Conservation (phyloP, 352 stramenopile species). For the Globisporangium okanoganense region DNA sequence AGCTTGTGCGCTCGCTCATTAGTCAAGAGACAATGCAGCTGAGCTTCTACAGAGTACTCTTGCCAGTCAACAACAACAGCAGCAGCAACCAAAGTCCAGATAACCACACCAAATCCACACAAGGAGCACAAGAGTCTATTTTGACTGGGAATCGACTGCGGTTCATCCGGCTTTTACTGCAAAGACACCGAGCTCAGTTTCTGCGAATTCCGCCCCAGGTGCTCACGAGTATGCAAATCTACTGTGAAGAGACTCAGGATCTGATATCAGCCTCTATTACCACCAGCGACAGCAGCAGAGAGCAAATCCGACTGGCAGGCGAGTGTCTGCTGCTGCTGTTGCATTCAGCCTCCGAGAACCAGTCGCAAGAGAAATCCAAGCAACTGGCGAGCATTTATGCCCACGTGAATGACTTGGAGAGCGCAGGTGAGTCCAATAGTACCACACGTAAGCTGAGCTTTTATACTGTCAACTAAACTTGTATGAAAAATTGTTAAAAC, state of each 20-base stretch:
- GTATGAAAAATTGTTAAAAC: no score
- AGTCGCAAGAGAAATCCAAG: background rate
- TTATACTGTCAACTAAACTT: background rate
- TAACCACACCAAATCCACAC: no score
- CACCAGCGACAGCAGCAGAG: background rate
- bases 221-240: background rate
- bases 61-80: background rate
- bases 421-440: background rate
- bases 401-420: background rate
- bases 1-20: slow-evolving; percentile 37
- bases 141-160: slow-evolving; percentile 20
- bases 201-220: background rate
- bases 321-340: slow-evolving; percentile 5
- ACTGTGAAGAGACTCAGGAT: background rate
- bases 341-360: background rate
- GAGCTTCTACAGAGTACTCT: slow-evolving; percentile 27
- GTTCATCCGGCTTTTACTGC: slow-evolving; percentile 22
- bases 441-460: no score
- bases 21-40: slow-evolving; percentile 23
- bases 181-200: background rate
- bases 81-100: background rate
- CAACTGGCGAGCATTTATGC: background rate
- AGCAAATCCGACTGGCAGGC: background rate
- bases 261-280: background rate
- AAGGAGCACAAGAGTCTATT: background rate